Base-by-base conservation (phyloP, 2,329 filamentous ascomycete species). In the Diaporthe sp. region DNA sequence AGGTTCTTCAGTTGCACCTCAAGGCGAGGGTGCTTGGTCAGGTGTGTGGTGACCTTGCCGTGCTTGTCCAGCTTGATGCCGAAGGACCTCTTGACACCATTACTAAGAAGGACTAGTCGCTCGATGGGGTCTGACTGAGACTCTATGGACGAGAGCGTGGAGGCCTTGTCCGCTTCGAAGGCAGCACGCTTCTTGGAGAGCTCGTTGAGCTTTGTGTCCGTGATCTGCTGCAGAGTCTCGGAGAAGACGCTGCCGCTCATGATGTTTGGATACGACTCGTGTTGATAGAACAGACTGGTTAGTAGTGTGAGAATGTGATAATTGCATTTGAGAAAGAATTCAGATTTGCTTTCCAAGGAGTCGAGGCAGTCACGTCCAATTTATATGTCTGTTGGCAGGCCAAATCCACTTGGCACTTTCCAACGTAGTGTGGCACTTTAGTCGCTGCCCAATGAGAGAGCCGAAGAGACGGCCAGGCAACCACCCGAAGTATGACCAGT, bases 61-160 rank as follows among this genome's bases (percentile, higher is more conserved):
- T 86, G 87, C 75, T 89, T 87, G 72, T 92, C 90, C 60, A 90
- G 90, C 86, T 81, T 82, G 75, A 86, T 80, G 39, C 76, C 79
- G 75, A 84, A 84, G 73, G 81, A 84, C 10, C 78, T 76, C 77
- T 84, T 86, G 71, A 86, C 81, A 4, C 84, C 85, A 39, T 81
- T 70, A 47, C 80, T 81, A 44, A 87, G 77, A 4, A 81, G 75
- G 13, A 67, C 67, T 20, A 87, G 81, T 42, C 85, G 83, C 22
- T 80, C 77, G 47, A 82, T 77, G 2, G 79, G 79, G 47, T 82
- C 77, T 17, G 57, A 7, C 47, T 83, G 80, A 37, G 73, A 49
- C 2, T 81, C 68, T 15, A 84, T 74, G 10, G 80, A 79, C 5
- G 80, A 77, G 12, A 86, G 76, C 17, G 84, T 76, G 0, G 79